Base-by-base conservation (phyloP, 2,329 filamentous ascomycete genomes). In the Claviceps humidiphila region DNA sequence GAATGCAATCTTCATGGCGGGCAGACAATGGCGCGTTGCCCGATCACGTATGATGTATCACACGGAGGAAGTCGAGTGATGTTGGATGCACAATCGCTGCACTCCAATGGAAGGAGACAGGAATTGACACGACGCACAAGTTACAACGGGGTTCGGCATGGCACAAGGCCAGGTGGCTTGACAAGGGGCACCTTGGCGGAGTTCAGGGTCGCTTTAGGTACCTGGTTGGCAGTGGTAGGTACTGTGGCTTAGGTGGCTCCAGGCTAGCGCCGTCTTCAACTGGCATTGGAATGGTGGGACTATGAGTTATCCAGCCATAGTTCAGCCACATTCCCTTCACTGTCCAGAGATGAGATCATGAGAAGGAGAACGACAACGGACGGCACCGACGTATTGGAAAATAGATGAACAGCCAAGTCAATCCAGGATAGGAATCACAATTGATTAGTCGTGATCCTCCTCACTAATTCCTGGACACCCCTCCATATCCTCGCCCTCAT, bases 401-500 rank as follows among this genome's bases (percentile, higher is more conserved):
- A 34, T 11, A 4, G 9, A 34, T 34, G 9, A 34, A 34, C 30
- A 9, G 30, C 30, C 9, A 34, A 34, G 30, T 34, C 9, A 11
- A 11, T 34, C 30, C 9, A 34, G 30, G 30, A 34, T 34, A 11
- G 30, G 30, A 34, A 34, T 34, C 30, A 34, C 3, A 34, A 34
- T 11, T 14, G 34, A 14, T 60, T 49, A 71, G 59, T 84, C 80
- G 56, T 84, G 81, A 60, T 96, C 90, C 62, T 95, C 89, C 68
- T 96, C 93, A 0, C 82, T 86, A 39, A 84, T 52, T 1, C 93
- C 93, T 0, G 93, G 91, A 73, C 93, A 98, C 0, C 87, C 90
- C 13, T 93, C 88, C 84, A 96, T 83, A 39, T 72, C 68, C 39
- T 71, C 72, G 61, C 89, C 82, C 0, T 82, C 78, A 65, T 96